Conservation (phyloP, 2,329 filamentous ascomycete genomes). For the Diplodia scrobiculata region DNA sequence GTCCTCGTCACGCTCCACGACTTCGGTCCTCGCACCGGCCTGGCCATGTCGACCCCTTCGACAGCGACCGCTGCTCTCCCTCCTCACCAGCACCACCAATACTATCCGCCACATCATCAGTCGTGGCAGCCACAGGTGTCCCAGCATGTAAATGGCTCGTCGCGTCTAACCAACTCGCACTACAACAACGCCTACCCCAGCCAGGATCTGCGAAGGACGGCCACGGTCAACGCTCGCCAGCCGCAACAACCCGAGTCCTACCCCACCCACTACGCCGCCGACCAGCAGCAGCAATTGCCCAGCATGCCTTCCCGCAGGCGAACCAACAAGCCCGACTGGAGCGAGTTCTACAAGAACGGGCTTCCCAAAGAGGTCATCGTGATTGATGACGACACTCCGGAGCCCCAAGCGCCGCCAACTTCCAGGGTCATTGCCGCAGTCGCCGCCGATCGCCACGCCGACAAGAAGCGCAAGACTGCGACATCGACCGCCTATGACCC, state of each 20-base stretch:
- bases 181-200: constrained; percentile 35
- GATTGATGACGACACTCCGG: constrained; percentile 54
- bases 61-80: constrained; percentile 48
- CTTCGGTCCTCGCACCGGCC: constrained; percentile 25
- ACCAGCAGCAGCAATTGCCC: constrained; percentile 19
- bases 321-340: constrained; percentile 45
- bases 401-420: constrained; percentile 33
- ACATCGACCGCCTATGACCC: constrained; percentile 65
- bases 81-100: constrained; percentile 32
- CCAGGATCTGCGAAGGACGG: constrained; percentile 32
- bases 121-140: constrained; percentile 30
- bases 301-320: constrained; percentile 28
- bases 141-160: constrained; percentile 32
- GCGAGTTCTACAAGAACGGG: constrained; percentile 50
- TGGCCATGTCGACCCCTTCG: constrained; percentile 49
- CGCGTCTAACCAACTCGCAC: constrained; percentile 31
- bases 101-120: constrained; percentile 34
- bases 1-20: constrained; percentile 20
- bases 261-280: constrained; percentile 23
- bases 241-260: constrained; percentile 17
- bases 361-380: constrained; percentile 56
- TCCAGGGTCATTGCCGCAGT: constrained; percentile 34
- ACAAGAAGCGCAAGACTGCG: constrained; percentile 75
- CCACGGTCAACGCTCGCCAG: constrained; percentile 31
- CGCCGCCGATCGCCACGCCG: constrained; percentile 58